Evolutionary conservation across 1,284 basidiomycete species (phyloP), one percentile per base, ranked within the genome.

Genomic region (Cystobasidiaceae sp.): DNA sequence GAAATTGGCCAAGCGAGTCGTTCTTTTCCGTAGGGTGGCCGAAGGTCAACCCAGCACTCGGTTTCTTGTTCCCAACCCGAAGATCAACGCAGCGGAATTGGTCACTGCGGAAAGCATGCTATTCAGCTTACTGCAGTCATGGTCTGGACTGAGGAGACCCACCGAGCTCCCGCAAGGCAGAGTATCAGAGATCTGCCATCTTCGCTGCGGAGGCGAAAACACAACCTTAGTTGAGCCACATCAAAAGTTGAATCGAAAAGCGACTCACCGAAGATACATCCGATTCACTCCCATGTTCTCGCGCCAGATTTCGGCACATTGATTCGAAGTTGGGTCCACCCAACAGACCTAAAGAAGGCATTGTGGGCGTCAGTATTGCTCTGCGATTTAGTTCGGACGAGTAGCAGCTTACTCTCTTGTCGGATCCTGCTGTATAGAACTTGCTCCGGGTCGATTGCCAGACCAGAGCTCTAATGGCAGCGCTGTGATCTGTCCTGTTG

Each of bases 1-100:
- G n/a, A 27, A 46, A 64, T 28, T 55, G 51, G 19, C 52, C 43
- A 2, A 64, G 33, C 8, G 50, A 19, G 3, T 39, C 30, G 23
- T 45, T 44, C 25, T 52, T 52, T 21, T 21, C 9, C 23, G 60
- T 62, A 9, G n/a, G 34, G 21, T 17, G 11, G 45, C 60, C 34
- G 23, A 64, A 55, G 19, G 39, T 39, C 5, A 33, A 23, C 5
- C 41, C 41, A 48, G 30, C 25, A 11, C 21, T 13, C 1, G 61
- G 32, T 4, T 23, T 17, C 25, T 30, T 30, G 4, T 23, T 34
- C n/a, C n/a, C n/a, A n/a, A 13, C 13, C 17, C 61, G 41, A 15
- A 64, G 43, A 27, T 64, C 61, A 11, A 64, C 34, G 23, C 39
- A 37, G 13, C 52, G 46, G 27, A 64, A 64, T 49, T 64, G 61